Conservation (phyloP, 78 protist genomes). For the slime mould (Dictyostelium discoideum) region dicty_2.7 NC_007088.5:643001-643500, state of each 20-base stretch:
- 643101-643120: conserved; percentile 45
- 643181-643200: conserved; percentile 48
- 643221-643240: conserved; percentile 11
- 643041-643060: conserved; percentile 87
- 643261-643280: not conserved
- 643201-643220: conserved; percentile 49
- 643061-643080: conserved; percentile 65
- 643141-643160: conserved; percentile 50
- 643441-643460: conserved; percentile 74
- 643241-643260: not conserved
- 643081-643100: conserved; percentile 57
- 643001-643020: conserved; percentile 84
- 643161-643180: conserved; percentile 80
- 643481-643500: conserved; percentile 14
- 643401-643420: conserved; percentile 45
- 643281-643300: conserved; percentile 5
- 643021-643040: conserved; percentile 82
- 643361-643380: conserved; percentile 43
- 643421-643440: conserved; percentile 74
- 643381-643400: conserved; percentile 48
- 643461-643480: conserved; percentile 37
- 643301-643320: conserved; percentile 68
- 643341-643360: conserved; percentile 77
- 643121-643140: conserved; percentile 68
- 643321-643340: conserved; percentile 73